A percentile compares a stretch with the other conserved stretches of the same genome.
Evolutionary conservation across 2,329 filamentous ascomycete genomes (phyloP).

Genomic region (Fusarium sp.): DNA sequence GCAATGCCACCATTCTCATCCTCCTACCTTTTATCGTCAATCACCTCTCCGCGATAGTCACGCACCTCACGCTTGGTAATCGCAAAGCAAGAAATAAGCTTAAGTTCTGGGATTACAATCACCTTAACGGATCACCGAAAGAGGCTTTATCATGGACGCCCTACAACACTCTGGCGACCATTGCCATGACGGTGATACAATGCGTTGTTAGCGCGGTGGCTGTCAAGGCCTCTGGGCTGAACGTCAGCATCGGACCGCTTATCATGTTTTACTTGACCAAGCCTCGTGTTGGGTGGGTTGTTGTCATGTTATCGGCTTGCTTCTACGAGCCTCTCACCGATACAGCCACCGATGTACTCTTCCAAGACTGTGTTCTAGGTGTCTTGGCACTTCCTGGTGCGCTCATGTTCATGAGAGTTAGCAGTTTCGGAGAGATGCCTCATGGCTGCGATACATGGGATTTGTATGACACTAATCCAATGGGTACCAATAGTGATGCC

Average conservation of each 20-base stretch:
- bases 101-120: neutral
- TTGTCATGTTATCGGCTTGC: neutral
- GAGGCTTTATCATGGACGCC: neutral
- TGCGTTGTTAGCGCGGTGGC: neutral
- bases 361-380: neutral
- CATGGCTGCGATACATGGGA: neutral
- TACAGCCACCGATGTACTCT: neutral
- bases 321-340: neutral
- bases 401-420: neutral
- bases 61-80: neutral
- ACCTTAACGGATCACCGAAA: neutral
- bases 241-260: neutral
- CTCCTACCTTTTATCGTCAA: neutral
- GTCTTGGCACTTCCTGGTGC: neutral
- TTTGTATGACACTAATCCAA: neutral
- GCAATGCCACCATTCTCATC: neutral
- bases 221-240: neutral
- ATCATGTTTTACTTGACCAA: neutral
- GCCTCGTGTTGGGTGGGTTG: neutral
- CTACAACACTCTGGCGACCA: neutral
- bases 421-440: neutral
- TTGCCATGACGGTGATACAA: neutral
- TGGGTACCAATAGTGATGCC: neutral
- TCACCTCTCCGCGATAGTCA: neutral
- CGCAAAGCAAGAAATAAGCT: neutral